Conservation (phyloP, 1,284 basidiomycete genomes). For the Cerioporus squamosus region DNA sequence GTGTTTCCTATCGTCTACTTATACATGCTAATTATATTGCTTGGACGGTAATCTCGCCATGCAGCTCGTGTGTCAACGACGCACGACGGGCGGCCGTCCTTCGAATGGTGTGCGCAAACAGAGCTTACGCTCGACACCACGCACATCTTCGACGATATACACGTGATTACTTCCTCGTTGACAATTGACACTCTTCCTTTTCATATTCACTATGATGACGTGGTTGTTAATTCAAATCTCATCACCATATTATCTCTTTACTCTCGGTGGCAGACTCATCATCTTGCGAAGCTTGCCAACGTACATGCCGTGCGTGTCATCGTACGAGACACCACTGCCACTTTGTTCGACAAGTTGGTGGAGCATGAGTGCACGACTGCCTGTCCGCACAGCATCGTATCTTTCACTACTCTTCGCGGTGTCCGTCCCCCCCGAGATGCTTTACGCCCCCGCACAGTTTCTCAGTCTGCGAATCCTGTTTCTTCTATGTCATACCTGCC, state of each 20-base stretch:
- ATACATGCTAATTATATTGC: too few relatives aligned
- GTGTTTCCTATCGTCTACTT: too few relatives aligned
- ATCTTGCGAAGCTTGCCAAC: conserved; percentile 71
- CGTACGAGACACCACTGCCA: background rate
- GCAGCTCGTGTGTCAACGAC: background rate
- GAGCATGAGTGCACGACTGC: background rate
- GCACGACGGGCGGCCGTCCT: background rate
- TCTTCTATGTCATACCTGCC: background rate
- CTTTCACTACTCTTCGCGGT: background rate
- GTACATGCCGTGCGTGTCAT: conserved; percentile 59
- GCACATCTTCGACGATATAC: background rate
- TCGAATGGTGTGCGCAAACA: background rate
- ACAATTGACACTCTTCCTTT: background rate
- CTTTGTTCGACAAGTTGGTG: background rate
- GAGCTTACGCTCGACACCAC: background rate
- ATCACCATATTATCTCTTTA: background rate
- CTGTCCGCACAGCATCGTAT: background rate
- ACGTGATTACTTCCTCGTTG: background rate
- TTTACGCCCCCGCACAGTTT: background rate
- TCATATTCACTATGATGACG: background rate
- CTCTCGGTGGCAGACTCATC: conserved; percentile 24
- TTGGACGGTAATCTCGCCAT: background rate
- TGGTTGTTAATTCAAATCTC: background rate
- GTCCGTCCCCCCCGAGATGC: too few relatives aligned
- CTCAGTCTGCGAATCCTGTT: background rate